These are phyloP conservation scores for Ustilago tritici DNA, from an alignment of 1,284 basidiomycete species.

Conservation along the genomic window DNA sequence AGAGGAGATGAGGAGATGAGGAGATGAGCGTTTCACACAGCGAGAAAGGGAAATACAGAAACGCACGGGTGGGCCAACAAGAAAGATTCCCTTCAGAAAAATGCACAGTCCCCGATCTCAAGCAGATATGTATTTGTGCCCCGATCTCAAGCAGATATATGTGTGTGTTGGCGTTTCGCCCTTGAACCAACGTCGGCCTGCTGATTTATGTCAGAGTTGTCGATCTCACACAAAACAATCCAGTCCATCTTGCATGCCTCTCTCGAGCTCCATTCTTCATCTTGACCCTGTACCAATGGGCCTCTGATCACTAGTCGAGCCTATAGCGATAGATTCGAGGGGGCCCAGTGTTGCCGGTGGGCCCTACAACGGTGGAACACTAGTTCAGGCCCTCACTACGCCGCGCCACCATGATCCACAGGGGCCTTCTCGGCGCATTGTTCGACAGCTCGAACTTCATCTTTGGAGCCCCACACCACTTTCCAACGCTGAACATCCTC, in stretches of 20 bases:
- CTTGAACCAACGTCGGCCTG: too few relatives aligned
- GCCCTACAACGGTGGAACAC: too few relatives aligned
- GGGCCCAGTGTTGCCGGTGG: not conserved
- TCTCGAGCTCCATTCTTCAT: too few relatives aligned
- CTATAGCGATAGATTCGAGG: too few relatives aligned
- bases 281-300: too few relatives aligned
- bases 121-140: not conserved
- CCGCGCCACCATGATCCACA: not conserved
- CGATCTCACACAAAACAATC: not conserved
- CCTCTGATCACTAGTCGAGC: too few relatives aligned
- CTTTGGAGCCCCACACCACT: not conserved
- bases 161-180: too few relatives aligned
- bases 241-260: too few relatives aligned
- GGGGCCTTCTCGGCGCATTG: not conserved
- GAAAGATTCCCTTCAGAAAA: not conserved
- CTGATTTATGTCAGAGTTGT: not conserved
- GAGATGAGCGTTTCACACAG: not conserved
- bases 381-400: too few relatives aligned
- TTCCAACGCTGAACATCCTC: not conserved
- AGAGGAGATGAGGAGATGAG: not conserved
- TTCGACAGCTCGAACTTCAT: not conserved
- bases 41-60: not conserved
- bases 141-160: not conserved
- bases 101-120: not conserved
- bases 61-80: not conserved